A percentile compares a stretch with the other conserved stretches of the same genome.
phyloP scores from a whole-genome alignment of 2,329 filamentous ascomycete species.

The Cordyceps militaris region DNA sequence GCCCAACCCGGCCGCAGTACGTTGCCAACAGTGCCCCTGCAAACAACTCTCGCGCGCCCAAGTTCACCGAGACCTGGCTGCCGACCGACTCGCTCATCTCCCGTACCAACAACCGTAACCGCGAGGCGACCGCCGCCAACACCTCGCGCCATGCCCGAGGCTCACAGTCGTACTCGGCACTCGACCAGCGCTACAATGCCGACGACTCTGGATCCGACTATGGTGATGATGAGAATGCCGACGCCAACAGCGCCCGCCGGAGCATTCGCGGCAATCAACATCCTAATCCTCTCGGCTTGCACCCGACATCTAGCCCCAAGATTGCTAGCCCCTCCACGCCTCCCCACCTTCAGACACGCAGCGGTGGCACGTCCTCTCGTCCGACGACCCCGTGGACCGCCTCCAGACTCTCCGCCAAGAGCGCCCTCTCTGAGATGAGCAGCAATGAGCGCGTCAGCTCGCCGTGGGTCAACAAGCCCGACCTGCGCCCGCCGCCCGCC shows the following conservation, averaged over 20 bases:
- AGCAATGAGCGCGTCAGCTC: conserved; percentile 37
- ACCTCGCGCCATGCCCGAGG: conserved; percentile 25
- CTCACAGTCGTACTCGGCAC: conserved; percentile 37
- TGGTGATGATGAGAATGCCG: conserved; percentile 29
- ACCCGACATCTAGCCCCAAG: conserved; percentile 30
- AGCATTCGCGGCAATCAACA: conserved; percentile 26
- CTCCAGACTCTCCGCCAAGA: conserved; percentile 14
- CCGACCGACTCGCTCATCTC: conserved; percentile 18
- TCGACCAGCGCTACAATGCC: conserved; percentile 38
- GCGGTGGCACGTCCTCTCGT: background rate
- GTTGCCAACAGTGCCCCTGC: conserved; percentile 16
- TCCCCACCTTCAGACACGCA: background rate
- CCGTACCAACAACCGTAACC: conserved; percentile 47
- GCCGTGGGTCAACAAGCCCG: conserved; percentile 25
- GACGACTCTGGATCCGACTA: conserved; percentile 36
- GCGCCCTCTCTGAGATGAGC: conserved; percentile 39
- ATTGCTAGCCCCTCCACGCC: background rate
- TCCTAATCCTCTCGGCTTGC: conserved; percentile 47
- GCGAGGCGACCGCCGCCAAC: conserved; percentile 32
- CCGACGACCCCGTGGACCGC: conserved; percentile 14
- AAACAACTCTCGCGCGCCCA: conserved; percentile 31
- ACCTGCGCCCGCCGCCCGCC: conserved; percentile 29
- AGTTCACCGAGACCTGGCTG: conserved; percentile 41
- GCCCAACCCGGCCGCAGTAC: conserved; percentile 21
- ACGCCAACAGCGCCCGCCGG: conserved; percentile 13